Conservation (phyloP, 1,139 yeast genomes). For the Debaryomycetaceae sp. region DNA sequence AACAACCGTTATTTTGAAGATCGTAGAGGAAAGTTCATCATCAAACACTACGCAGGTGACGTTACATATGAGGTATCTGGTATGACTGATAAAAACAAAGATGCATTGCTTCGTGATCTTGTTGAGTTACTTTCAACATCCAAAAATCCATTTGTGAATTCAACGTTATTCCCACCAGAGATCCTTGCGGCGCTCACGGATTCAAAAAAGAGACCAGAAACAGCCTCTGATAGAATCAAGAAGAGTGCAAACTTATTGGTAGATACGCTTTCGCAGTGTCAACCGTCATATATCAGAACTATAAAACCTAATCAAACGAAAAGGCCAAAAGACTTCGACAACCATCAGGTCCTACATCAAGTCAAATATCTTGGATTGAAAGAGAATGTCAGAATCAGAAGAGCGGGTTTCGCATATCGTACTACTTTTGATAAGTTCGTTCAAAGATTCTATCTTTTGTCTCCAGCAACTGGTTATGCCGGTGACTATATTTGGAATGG, state of each 20-base stretch:
- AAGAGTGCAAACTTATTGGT: slow-evolving; percentile 87
- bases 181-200: slow-evolving; percentile 58
- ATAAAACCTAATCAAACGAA: slow-evolving; percentile 96
- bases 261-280: slow-evolving; percentile 81
- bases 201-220: slow-evolving; percentile 83
- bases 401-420: slow-evolving; percentile 98
- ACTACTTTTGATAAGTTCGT: slow-evolving; percentile 96
- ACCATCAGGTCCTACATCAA: slow-evolving; percentile 89
- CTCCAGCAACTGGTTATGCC: slow-evolving; percentile 91
- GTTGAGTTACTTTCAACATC: slow-evolving; percentile 76
- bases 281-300: slow-evolving; percentile 95
- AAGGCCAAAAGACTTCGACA: slow-evolving; percentile 87
- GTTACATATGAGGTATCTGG: slow-evolving; percentile 87
- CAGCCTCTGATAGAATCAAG: slow-evolving; percentile 96
- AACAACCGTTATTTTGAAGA: slow-evolving; percentile 85
- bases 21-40: slow-evolving; percentile 81
- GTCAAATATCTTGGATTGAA: slow-evolving; percentile 93
- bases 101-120: slow-evolving; percentile 85
- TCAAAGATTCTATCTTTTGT: slow-evolving; percentile 88
- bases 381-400: slow-evolving; percentile 94
- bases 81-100: slow-evolving; percentile 97
- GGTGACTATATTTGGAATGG: slow-evolving; percentile 98
- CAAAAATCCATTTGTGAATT: slow-evolving; percentile 58
- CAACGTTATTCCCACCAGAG: slow-evolving; percentile 69
- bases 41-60: slow-evolving; percentile 98